Percentiles rank a stretch among this genome's conserved stretches.
Evolutionary conservation across 345 rosid species (phyloP).

Genomic region (Angophora floribunda): DNA sequence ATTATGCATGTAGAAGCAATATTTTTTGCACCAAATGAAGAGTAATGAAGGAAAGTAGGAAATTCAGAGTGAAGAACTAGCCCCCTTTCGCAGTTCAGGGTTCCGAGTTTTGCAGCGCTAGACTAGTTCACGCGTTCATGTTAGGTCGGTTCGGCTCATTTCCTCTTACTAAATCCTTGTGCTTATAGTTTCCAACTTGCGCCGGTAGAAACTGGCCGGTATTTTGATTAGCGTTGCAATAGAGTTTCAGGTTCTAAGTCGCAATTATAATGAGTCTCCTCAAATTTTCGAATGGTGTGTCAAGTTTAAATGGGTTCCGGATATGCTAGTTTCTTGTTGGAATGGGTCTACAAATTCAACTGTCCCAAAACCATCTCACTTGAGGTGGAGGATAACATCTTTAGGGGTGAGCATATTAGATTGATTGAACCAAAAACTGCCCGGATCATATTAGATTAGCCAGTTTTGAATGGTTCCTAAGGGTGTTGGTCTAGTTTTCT

Average conservation of each 20-base stretch:
- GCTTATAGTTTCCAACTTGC: not conserved
- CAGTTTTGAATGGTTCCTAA: too few relatives aligned
- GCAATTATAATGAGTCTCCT: not conserved
- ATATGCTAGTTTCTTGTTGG: not conserved
- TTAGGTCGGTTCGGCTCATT: not conserved
- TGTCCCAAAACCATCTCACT: not conserved
- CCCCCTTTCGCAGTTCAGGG: not conserved
- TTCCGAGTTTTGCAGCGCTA: not conserved
- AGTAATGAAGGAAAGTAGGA: not conserved
- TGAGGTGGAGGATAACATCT: not conserved
- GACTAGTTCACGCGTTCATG: not conserved
- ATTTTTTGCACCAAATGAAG: not conserved
- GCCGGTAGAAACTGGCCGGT: not conserved
- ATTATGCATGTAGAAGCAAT: not conserved
- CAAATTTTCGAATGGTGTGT: not conserved
- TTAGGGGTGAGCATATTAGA: too few relatives aligned
- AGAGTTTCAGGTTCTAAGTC: not conserved
- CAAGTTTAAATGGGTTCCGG: accelerated
- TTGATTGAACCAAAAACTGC: too few relatives aligned
- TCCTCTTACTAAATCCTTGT: not conserved
- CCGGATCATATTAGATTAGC: too few relatives aligned
- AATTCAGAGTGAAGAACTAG: not conserved
- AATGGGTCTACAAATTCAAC: not conserved
- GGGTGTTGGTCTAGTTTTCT: too few relatives aligned
- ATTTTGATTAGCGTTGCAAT: not conserved